Evolutionary conservation across 352 stramenopile species (phyloP), one percentile per base, ranked within the genome.

Genomic region (Phytophthora syringae): DNA sequence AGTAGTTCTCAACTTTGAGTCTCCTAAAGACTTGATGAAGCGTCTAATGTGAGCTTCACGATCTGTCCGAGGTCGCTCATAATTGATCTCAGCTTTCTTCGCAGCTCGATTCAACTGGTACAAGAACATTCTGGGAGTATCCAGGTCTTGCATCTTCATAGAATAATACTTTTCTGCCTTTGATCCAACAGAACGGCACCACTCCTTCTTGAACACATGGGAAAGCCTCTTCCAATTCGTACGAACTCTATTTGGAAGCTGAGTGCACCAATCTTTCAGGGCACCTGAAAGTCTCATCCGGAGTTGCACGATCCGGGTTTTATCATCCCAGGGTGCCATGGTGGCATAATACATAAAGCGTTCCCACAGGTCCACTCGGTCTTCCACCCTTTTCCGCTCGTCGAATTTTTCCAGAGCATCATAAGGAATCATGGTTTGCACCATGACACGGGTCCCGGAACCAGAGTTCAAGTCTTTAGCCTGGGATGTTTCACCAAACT

Each of bases 321-420:
- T 52, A 3, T 52, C 45, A 25, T 52, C 45, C 45, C 27, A 52
- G 13, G 0, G 13, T 21, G 27, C 21, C 45, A 39, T 52, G 3
- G 45, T 32, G 16, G 37, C 37, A 10, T 40, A 52, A 25, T 39
- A 52, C 45, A 52, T 52, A 27, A 52, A 52, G 7, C 45, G 45
- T 25, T 52, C 27, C 27, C 45, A 52, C 45, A 25, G 40, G 45
- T 52, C 25, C 5, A 39, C 16, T 52, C 44, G 22, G 2, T 51
- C 22, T 4, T 51, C 44, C 44, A 32, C 4, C 2, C 22, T 7
- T 21, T 10, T 9, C 15, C 28, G 21, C n/a, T 52, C 45, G 10
- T 52, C 15, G 15, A 52, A 39, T 5, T 52, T 37, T 25, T 52
- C 45, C 16, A 52, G 10, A 2, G 45, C 45, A 24, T 52, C 27